Base-by-base conservation (phyloP, 257 asterid genomes). In the Gentiana straminea region DNA sequence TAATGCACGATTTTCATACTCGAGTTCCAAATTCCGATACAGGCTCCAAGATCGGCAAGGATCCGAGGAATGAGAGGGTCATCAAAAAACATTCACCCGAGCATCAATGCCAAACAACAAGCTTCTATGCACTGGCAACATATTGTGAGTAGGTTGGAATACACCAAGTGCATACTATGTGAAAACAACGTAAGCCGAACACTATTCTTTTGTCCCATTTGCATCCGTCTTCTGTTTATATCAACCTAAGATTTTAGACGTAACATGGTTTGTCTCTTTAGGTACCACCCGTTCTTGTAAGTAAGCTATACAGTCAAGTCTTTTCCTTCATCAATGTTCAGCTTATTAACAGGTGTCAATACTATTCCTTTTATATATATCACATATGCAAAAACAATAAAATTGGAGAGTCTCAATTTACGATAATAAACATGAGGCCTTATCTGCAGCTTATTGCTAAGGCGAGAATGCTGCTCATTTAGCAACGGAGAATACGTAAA, bases 381-480 rank as follows among this genome's bases (percentile, higher is more conserved):
- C 24, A 24, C 24, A 24, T 24, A 24, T 24, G 24, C 24, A 24
- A 24, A 24, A 24, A 24, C 24, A 24, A 0, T 24, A 24, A 24
- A 24, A 24, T 24, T 24, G 24, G 24, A 24, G 24, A 24, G 24
- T 24, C 24, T 0, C 24, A 24, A 24, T 24, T 24, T 24, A 24
- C 24, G 24, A 53, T 15, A 60, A 58, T 45, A 54, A 43, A 41
- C 12, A 46, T 67, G 33, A 46, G 33, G 51, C 57, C 54, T 55
- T 45, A 43, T 62, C 62, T 52, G 44, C 84, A 89, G 97, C 78
- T 78, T 89, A 71, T 70, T 89, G 74, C 95, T 86, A 49, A 86
- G 95, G 13, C 86, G 97, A 59, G 97, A 89, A 55, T 89, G 97
- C 79, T 89, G 97, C 81, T 89, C 97, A 64, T 83, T 86, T 70